Evolutionary conservation across 2,329 filamentous ascomycete species (phyloP), one percentile per base, ranked within the genome.

Genomic region (Penicillium sp.): DNA sequence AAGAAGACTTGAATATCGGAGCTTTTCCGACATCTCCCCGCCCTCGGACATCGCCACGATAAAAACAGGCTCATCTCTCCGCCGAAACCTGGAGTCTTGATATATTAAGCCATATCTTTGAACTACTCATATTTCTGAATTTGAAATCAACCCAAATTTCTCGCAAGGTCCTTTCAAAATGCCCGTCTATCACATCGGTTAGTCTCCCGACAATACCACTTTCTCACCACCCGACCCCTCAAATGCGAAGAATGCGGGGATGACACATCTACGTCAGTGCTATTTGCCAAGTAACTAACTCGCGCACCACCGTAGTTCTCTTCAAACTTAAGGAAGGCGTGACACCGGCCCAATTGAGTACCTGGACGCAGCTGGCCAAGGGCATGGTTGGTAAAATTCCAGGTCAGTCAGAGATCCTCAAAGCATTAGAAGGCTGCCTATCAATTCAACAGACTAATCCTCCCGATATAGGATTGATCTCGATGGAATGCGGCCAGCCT

Each of bases 381-480:
- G 70, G 58, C 2, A 80, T 81, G 77, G 74, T 79, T 25, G 77
- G 78, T 2, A 71, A 80, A 55, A 74, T 81, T 57, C 79, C 79
- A 6, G 78, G 75, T 76, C 43, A 7, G 66, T 53, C 13, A 10
- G 25, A 19, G n/a, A 11, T 13, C 8, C 13, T 2, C n/a, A 33
- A 33, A 33, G 30, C 30, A 33, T 22, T 22, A 22, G 19, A 30
- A 30, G 8, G 8, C 28, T 30, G 28, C 28, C 28, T 7, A 11
- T 7, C 40, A 16, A 25, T 11, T 22, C 19, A 22, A 22, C 19
- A 22, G 19, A 22, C 28, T 33, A 6, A 55, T 6, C 6, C 7
- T 19, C 13, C n/a, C 6, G 5, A 33, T 43, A 26, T 16, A 70
- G 68, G 78, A 13, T 65, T 81, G 42, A 26, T 72, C 8, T 77